phyloP scores from a whole-genome alignment of 805 yeast genomes.

The Henningerozyma blattae region DNA sequence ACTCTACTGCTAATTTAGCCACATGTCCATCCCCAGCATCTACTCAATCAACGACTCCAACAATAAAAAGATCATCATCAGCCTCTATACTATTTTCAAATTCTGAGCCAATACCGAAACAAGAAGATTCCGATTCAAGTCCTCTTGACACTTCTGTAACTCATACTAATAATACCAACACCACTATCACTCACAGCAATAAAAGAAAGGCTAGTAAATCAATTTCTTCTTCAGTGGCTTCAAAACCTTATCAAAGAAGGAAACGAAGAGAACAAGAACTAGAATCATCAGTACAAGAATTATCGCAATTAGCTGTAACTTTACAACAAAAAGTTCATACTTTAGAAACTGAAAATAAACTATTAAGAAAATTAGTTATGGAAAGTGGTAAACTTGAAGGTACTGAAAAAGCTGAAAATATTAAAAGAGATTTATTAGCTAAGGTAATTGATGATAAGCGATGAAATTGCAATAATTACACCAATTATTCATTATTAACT shows the following conservation, averaged over 20 bases:
- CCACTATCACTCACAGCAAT: too few species aligned
- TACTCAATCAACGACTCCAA: not conserved
- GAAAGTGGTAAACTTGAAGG: slow-evolving; percentile 56
- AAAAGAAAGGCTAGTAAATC: not conserved
- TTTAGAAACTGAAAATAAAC: slow-evolving; percentile 84
- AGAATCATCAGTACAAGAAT: slow-evolving; percentile 63
- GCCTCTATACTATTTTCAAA: too few species aligned
- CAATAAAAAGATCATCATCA: not conserved
- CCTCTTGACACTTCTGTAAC: too few species aligned
- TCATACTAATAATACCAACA: too few species aligned
- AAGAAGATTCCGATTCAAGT: too few species aligned
- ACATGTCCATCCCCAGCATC: not conserved
- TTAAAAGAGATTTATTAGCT: slow-evolving; percentile 19
- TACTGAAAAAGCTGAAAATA: slow-evolving; percentile 38
- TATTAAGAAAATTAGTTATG: slow-evolving; percentile 67
- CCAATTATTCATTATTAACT: too few species aligned
- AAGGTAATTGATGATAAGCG: too few species aligned
- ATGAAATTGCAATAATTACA: too few species aligned
- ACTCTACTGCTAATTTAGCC: not conserved
- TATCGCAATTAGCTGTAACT: slow-evolving; percentile 51
- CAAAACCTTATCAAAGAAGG: slow-evolving; percentile 40
- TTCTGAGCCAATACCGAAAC: too few species aligned
- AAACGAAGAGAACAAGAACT: slow-evolving; percentile 85
- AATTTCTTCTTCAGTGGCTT: too few species aligned
- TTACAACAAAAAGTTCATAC: slow-evolving; percentile 70